Evolutionary conservation across 768 basidiomycete genomes (phyloP).

Genomic region (Hortiboletus flavorubellus): DNA sequence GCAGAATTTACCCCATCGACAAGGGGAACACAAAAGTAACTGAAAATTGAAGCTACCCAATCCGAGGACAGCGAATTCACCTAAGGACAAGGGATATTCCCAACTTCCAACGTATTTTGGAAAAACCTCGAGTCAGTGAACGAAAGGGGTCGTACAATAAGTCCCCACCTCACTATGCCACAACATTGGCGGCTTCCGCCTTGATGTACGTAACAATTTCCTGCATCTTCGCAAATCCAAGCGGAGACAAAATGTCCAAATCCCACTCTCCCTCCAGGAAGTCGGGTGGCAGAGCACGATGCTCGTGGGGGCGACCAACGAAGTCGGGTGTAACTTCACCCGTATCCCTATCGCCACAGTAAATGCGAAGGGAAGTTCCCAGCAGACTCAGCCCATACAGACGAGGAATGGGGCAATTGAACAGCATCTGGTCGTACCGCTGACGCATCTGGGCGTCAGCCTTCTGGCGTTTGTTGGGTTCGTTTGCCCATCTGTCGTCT

Average conservation of each 20-base stretch:
- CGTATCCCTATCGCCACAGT: slow-evolving; percentile 31
- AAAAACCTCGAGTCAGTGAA: too few species aligned
- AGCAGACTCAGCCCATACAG: slow-evolving; percentile 30
- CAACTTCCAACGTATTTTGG: too few species aligned
- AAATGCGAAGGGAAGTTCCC: slow-evolving; percentile 35
- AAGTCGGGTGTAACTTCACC: slow-evolving; percentile 22
- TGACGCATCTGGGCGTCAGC: slow-evolving; percentile 31
- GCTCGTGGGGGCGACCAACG: slow-evolving; percentile 17
- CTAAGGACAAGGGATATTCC: too few species aligned
- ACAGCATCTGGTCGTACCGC: slow-evolving; percentile 29
- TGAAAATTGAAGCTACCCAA: too few species aligned
- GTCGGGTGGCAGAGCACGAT: slow-evolving; percentile 14
- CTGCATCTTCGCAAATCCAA: slow-evolving; percentile 34
- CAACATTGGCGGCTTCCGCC: not conserved
- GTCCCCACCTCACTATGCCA: not conserved
- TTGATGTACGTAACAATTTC: slow-evolving; percentile 19
- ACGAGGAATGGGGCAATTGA: slow-evolving; percentile 29
- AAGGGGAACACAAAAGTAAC: too few species aligned
- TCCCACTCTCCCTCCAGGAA: slow-evolving; percentile 30
- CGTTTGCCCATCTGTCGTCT: slow-evolving; percentile 29
- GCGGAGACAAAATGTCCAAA: slow-evolving; percentile 33
- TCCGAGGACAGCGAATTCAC: too few species aligned
- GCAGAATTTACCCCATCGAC: too few species aligned
- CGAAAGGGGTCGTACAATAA: too few species aligned
- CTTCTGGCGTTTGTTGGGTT: slow-evolving; percentile 27